Evolutionary conservation across 108 stramenopile species (phyloP), one percentile per base, ranked within the genome.

Genomic region (Nannochloropsis salina): DNA sequence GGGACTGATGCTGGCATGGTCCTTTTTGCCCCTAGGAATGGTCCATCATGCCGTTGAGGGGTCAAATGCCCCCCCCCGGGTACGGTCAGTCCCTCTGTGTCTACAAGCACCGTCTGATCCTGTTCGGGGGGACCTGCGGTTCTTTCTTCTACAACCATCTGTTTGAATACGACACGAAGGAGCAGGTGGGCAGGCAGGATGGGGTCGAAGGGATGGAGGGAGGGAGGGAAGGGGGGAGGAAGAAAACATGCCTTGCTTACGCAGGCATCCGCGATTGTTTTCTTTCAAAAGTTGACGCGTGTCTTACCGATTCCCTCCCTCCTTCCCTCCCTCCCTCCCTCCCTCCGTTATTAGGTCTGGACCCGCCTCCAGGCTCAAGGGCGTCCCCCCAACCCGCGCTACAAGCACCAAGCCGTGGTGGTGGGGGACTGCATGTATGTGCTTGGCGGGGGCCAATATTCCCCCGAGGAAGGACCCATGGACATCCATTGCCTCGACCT

Each of bases 371-470:
- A 80, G 31, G 83, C 89, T 12, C 43, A 85, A 20, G 89, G 89
- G 3, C 42, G 82, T 12, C 80, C 18, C 45, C 89, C 89, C 9
- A 80, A 82, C 44, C 86, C 86, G 12, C 45, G 89, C 22, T 89
- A 89, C 86, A 89, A 89, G 86, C 89, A 89, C 86, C 88, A 88
- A 81, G 86, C 89, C 10, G 84, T 89, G 18, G 80, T 84, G 10
- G 89, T 89, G 21, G 86, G 83, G 44, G 42, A 86, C 84, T 83
- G 82, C 43, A 86, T 89, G 89, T 89, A 89, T 79, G 86, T 89
- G 6, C 80, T 89, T 31, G 89, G 89, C 12, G 89, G 89, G 2
- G 89, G 89, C 5, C 86, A 85, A 47, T 89, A 85, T 83, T 83
- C 83, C 86, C 89, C 89, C 31, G 86, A 86, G 83, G 82, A 86